Conservation (phyloP, 495 filamentous ascomycete species). For the Extremus antarcticus region DNA sequence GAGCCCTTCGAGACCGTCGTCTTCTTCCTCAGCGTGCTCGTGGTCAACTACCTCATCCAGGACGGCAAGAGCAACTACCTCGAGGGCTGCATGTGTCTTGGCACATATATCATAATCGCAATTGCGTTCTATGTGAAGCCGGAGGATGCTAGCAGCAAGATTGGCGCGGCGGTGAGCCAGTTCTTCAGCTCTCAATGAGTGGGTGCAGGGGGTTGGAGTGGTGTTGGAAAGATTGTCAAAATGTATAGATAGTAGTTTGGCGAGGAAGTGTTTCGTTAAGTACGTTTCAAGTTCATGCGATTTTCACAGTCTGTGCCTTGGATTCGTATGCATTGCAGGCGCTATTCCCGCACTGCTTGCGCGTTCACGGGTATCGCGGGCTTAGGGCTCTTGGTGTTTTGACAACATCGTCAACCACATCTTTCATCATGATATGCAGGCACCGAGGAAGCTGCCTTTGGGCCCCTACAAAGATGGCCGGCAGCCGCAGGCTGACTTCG, state of each 20-base stretch:
- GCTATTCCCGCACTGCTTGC: background rate
- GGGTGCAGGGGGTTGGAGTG: background rate
- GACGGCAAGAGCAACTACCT: constrained; percentile 94
- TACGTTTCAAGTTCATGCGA: too few species aligned
- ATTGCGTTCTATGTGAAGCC: constrained; percentile 86
- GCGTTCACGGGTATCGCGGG: background rate
- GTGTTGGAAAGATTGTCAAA: background rate
- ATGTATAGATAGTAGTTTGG: background rate
- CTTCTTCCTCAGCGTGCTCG: constrained; percentile 78
- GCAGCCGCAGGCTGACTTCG: too few species aligned
- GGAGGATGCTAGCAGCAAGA: constrained; percentile 38
- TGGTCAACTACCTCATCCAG: constrained; percentile 85
- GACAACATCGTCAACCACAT: too few species aligned
- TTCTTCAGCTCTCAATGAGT: background rate
- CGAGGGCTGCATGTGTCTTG: constrained; percentile 81
- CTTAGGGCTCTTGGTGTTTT: background rate
- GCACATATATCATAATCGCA: constrained; percentile 71
- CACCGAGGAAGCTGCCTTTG: too few species aligned
- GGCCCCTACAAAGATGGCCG: too few species aligned
- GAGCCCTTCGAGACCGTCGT: constrained; percentile 89
- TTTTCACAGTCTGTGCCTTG: too few species aligned
- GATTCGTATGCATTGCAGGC: background rate
- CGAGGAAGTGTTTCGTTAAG: background rate
- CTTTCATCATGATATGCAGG: too few species aligned
- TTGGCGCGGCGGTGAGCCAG: background rate